Evolutionary conservation across 129 eudicot species (phyloP).

Genomic region (Gnaphalium uliginosum): DNA sequence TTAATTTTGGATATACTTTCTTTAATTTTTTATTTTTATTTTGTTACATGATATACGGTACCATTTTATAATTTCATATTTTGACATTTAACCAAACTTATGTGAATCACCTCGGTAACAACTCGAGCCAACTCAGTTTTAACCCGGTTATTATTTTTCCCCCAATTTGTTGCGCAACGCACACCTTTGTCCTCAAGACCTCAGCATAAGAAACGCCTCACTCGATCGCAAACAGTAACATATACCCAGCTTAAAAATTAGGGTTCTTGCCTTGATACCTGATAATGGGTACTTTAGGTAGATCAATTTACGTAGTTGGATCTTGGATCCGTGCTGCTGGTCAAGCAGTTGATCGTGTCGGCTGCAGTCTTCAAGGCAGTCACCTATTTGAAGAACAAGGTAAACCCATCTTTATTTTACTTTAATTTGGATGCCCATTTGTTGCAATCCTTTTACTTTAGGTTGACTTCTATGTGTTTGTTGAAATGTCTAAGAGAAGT

Average conservation of each 20-base stretch:
- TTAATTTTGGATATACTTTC: no score
- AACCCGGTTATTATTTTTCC: conserved; percentile 20
- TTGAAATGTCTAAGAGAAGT: conserved; percentile 18
- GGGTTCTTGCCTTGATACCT: background rate
- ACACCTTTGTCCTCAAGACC: conserved; percentile 29
- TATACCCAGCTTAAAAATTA: background rate
- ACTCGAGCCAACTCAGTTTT: conserved; percentile 25
- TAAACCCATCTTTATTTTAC: conserved; percentile 23
- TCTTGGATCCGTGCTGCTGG: conserved; percentile 96
- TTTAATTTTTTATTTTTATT: no score
- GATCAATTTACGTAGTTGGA: conserved; percentile 80
- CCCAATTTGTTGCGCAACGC: conserved; percentile 35
- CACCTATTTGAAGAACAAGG: conserved; percentile 78
- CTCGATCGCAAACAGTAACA: background rate
- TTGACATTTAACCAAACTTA: background rate
- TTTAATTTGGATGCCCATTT: background rate
- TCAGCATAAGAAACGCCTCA: conserved; percentile 18
- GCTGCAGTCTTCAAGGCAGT: conserved; percentile 81
- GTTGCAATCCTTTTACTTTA: background rate
- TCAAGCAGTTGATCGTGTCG: conserved; percentile 94
- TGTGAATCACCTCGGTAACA: background rate
- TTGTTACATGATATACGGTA: no score
- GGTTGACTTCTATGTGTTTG: conserved; percentile 1
- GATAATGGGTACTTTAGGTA: conserved; percentile 70
- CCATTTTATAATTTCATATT: no score